Evolutionary conservation across 1,139 yeast genomes (phyloP).

Genomic region (Pichia sp.): DNA sequence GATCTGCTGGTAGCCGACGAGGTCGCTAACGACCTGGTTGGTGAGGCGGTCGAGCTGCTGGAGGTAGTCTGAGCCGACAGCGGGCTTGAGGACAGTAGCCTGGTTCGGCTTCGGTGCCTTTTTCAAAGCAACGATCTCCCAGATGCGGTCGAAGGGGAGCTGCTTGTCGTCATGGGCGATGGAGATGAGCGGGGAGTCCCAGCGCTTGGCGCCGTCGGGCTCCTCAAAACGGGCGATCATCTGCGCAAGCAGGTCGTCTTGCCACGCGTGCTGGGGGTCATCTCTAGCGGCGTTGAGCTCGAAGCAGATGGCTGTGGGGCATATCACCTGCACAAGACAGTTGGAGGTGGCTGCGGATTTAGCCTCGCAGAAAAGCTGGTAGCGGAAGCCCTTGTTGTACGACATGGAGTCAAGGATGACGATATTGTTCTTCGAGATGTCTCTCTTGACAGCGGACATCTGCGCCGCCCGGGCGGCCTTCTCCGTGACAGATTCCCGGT

Average conservation of each 20-base stretch:
- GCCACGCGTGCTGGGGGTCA: conserved; percentile 50
- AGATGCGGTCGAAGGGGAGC: conserved; percentile 63
- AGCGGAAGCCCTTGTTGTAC: conserved; percentile 92
- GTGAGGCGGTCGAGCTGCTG: conserved; percentile 77
- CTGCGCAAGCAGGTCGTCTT: conserved; percentile 58
- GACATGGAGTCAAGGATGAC: conserved; percentile 83
- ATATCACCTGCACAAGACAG: conserved; percentile 75
- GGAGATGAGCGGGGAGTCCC: conserved; percentile 92
- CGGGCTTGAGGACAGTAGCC: conserved; percentile 72
- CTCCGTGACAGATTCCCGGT: conserved; percentile 66
- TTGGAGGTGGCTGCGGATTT: conserved; percentile 79
- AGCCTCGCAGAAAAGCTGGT: conserved; percentile 91
- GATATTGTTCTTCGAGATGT: conserved; percentile 59
- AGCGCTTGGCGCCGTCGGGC: conserved; percentile 77
- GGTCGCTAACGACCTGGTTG: conserved; percentile 52
- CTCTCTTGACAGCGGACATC: conserved; percentile 84
- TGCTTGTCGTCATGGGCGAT: conserved; percentile 48
- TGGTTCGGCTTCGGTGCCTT: conserved; percentile 71
- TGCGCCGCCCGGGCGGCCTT: conserved; percentile 80
- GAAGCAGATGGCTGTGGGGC: conserved; percentile 56
- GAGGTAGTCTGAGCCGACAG: conserved; percentile 67
- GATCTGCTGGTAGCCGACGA: conserved; percentile 58
- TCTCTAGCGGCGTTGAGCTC: conserved; percentile 51
- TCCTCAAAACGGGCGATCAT: conserved; percentile 87
- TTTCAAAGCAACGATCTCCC: conserved; percentile 63